These are phyloP conservation scores for Hygrophorus pudorinus DNA, from an alignment of 768 basidiomycete genomes.

Conservation along the genomic window DNA sequence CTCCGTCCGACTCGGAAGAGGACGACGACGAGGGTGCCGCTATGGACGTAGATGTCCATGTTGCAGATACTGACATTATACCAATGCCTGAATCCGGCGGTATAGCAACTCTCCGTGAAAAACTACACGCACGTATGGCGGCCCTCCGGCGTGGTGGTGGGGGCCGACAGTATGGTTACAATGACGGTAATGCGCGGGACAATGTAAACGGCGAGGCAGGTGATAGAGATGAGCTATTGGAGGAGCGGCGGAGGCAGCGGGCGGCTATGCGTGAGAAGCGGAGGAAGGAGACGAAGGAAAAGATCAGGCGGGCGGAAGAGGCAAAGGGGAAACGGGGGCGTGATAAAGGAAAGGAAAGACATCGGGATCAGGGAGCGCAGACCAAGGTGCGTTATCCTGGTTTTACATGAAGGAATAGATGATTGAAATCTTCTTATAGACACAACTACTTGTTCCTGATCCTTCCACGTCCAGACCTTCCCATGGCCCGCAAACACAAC, in stretches of 20 bases:
- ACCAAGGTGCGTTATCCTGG: not conserved
- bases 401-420: not conserved
- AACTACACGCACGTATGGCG: constrained; percentile 67
- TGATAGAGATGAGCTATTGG: constrained; percentile 74
- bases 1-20: constrained; percentile 21
- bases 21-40: constrained; percentile 19
- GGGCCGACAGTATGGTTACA: too few relatives aligned
- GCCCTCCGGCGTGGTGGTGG: constrained; percentile 42
- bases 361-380: too few relatives aligned
- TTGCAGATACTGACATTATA: constrained; percentile 25
- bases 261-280: constrained; percentile 80
- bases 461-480: constrained; percentile 17
- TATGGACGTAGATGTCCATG: constrained; percentile 25
- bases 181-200: constrained; percentile 12
- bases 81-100: constrained; percentile 61
- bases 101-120: constrained; percentile 56
- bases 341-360: constrained; percentile 24
- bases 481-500: constrained; percentile 26
- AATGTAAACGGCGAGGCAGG: constrained; percentile 31
- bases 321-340: constrained; percentile 40
- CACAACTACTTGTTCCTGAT: constrained; percentile 66
- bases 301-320: constrained; percentile 58
- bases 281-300: constrained; percentile 79
- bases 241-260: constrained; percentile 66
- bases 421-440: constrained; percentile 26